Evolutionary conservation across 768 basidiomycete genomes (phyloP).

Genomic region (Solioccasus polychromus): DNA sequence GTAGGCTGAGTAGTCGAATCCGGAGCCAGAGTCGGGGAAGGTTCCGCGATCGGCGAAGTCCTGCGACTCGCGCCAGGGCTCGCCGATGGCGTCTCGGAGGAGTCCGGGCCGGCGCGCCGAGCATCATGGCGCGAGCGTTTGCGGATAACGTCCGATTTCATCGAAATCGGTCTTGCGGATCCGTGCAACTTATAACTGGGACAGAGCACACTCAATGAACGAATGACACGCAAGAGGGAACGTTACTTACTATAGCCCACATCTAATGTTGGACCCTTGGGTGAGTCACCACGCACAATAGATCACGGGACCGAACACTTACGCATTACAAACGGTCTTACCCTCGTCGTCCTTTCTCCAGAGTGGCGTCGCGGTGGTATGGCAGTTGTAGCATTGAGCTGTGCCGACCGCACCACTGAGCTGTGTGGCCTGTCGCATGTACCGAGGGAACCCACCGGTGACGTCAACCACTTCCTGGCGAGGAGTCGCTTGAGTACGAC

Average conservation of each 20-base stretch:
- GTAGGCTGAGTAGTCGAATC: conserved; percentile 63
- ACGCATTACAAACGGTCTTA: conserved; percentile 91
- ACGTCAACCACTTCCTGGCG: conserved; percentile 73
- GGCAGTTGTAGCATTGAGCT: conserved; percentile 89
- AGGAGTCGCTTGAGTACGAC: conserved; percentile 58
- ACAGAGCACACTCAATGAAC: conserved; percentile 10
- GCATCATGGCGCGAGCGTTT: conserved; percentile 84
- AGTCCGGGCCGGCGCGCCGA: conserved; percentile 49
- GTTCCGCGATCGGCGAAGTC: conserved; percentile 59
- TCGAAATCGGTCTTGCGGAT: conserved; percentile 80
- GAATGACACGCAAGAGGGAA: neutral
- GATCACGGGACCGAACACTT: conserved; percentile 34
- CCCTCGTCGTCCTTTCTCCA: conserved; percentile 93
- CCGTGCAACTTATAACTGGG: conserved; percentile 77
- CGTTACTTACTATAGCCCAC: conserved; percentile 66
- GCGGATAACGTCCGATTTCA: conserved; percentile 89
- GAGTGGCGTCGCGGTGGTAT: conserved; percentile 83
- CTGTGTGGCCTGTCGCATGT: conserved; percentile 28
- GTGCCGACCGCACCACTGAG: conserved; percentile 32
- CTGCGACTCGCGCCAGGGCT: conserved; percentile 74
- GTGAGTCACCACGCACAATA: conserved; percentile 12
- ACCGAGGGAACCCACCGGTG: conserved; percentile 51
- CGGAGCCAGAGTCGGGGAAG: conserved; percentile 65
- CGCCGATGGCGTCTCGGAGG: conserved; percentile 69
- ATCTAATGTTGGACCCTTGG: conserved; percentile 40